Evolutionary conservation across 1,139 yeast species (phyloP), one percentile per base, ranked within the genome.

Genomic region (Geotrichum aggregatum): DNA sequence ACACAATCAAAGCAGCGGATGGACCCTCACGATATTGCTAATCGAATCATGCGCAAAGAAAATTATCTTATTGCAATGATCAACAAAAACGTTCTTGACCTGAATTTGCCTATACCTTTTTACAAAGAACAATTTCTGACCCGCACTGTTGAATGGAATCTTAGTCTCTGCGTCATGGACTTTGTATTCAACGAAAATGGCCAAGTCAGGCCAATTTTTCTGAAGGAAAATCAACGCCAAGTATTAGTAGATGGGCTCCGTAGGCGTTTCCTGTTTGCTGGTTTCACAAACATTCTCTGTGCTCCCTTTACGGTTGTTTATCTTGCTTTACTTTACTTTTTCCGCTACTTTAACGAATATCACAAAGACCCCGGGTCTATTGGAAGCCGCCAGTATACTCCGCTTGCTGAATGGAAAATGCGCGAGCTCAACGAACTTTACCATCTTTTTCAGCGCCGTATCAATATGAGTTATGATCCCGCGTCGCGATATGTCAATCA

Each of bases 1-100:
- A 50, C 57, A 22, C 59, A 80, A 55, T 81, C 91, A 0, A 85
- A 84, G 61, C 80, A 83, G 47, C 74, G 91, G 56, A 75, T 92
- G 52, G 92, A 87, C 64, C 95, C 98, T 2, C 97, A 89, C 66
- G 95, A 85, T 63, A 87, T 92, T 53, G 98, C 98, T 13, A 94
- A 92, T 66, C 75, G 98, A 56, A 87, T 92, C 54, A 91, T 92
- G 98, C 76, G 99, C 53, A 85, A 84, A 59, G 98, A 94, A 59
- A 92, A 92, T 65, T 92, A 91, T 66, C 77, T 88, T 74, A 87
- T 92, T 64, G 97, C 97, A 0, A 71, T 92, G 63, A 82, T 87
- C 61, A 91, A 89, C 69, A 87, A 83, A 60, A 82, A 87, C 57
- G 72, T 91, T 0, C 69, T 92, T 41, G 85, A 87, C 61, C 71